Percentiles rank a stretch among this genome's conserved stretches.
Conservation (phyloP, 148 eudicot genomes). For the Dianthus caryophyllus region DNA sequence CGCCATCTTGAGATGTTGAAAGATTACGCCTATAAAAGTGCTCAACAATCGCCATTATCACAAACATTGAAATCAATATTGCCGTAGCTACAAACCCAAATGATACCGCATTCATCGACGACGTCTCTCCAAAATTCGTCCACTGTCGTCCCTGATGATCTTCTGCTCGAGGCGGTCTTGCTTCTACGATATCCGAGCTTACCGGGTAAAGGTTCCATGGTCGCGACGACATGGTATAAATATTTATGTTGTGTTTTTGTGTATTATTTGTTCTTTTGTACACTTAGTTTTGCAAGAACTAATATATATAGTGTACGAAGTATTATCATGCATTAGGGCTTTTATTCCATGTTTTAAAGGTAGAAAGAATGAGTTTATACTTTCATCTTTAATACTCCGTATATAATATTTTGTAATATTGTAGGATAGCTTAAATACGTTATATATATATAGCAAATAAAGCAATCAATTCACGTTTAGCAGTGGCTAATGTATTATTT, state of each 20-base stretch:
- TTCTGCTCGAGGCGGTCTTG: slow-evolving; percentile 2
- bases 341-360: too few relatives aligned
- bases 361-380: too few relatives aligned
- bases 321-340: too few relatives aligned
- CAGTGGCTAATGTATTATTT: too few relatives aligned
- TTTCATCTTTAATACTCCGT: too few relatives aligned
- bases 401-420: too few relatives aligned
- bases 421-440: too few relatives aligned
- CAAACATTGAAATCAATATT: slow-evolving; percentile 64
- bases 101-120: slow-evolving; percentile 62
- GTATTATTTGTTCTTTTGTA: too few relatives aligned
- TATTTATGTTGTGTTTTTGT: neutral
- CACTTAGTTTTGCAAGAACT: neutral
- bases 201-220: slow-evolving; percentile 24
- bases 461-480: too few relatives aligned
- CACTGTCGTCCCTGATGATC: slow-evolving; percentile 32
- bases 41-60: slow-evolving; percentile 68
- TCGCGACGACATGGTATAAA: slow-evolving; percentile 2
- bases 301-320: too few relatives aligned
- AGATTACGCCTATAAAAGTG: slow-evolving; percentile 50
- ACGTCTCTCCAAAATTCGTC: slow-evolving; percentile 32
- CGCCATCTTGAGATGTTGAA: slow-evolving; percentile 28
- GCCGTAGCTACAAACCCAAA: slow-evolving; percentile 81
- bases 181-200: slow-evolving; percentile 1
- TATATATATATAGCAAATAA: too few relatives aligned